These are phyloP conservation scores for Amanita exitialis DNA, from an alignment of 768 basidiomycete genomes.

Conservation along the genomic window DNA sequence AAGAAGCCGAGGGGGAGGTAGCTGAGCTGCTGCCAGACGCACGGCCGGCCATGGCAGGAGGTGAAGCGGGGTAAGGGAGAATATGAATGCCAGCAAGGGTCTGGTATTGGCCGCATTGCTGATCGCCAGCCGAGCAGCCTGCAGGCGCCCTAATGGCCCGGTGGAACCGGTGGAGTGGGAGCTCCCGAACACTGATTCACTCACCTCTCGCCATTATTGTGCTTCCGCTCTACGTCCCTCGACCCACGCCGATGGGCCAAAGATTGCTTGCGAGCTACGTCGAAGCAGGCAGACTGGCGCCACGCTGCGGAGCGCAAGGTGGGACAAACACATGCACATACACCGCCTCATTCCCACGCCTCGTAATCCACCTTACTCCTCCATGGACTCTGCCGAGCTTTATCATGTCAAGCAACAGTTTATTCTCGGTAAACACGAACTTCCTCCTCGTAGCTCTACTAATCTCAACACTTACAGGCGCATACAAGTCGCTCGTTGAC, in stretches of 20 bases:
- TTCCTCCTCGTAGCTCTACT: background rate
- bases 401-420: conserved; percentile 73
- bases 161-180: background rate
- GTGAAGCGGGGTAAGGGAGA: background rate
- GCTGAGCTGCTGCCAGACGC: background rate
- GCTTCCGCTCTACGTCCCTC: background rate
- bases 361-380: background rate
- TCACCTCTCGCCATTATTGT: background rate
- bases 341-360: background rate
- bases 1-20: background rate
- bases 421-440: conserved; percentile 42
- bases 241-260: background rate
- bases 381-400: conserved; percentile 37
- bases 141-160: background rate
- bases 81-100: background rate
- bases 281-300: background rate
- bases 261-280: background rate
- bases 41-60: background rate
- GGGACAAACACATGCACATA: background rate
- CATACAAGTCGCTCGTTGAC: conserved; percentile 53
- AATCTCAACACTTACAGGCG: conserved; percentile 30
- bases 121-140: background rate
- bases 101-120: background rate
- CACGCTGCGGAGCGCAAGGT: background rate
- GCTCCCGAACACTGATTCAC: background rate